Base-by-base conservation (phyloP, 257 asterid genomes). In the Solanum phureja region DNA sequence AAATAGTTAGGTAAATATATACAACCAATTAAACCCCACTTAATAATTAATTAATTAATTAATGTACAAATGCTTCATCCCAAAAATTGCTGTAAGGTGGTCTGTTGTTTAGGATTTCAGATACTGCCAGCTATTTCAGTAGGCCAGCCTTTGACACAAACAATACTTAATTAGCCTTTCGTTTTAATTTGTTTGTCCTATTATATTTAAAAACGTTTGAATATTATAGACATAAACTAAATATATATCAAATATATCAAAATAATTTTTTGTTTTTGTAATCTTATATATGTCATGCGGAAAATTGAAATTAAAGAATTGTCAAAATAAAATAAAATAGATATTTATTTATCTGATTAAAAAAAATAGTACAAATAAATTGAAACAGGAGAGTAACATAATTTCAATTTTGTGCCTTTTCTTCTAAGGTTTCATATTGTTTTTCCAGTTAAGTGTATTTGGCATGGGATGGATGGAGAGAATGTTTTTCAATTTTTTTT, bases 311-410 rank as follows among this genome's bases (percentile, higher is more conserved):
- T 19, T 6, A 56, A 56, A 18, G 9, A 56, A 7, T 56, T 56
- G 1, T 56, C 1, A 7, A 56, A 56, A 13, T 3, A 49, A 16
- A 49, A 14, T 0, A 0, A 52, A 52, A 52, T 14, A 16, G 0
- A 16, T 0, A 18, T 6, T 18, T 56, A 0, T 7, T 56, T 56
- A 56, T 0, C 1, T 56, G 64, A 56, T 56, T 56, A 6, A 18
- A 0, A 52, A 52, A 52, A 6, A 1, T 52, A 6, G 3, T 52
- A 52, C 62, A 52, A 52, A 52, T 0, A 52, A 52, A 52, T 52
- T 52, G 3, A 52, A 52, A 6, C 1, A 2, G 1, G 23, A 52
- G n/a, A 6, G 1, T 52, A 52, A 6, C 62, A 52, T 6, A 52
- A 18, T 52, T 52, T 56, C 35, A 79, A 13, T 79, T 42, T 11